phyloP scores from a whole-genome alignment of 2,329 filamentous ascomycete species.

The Bipolaris gigantea region DNA sequence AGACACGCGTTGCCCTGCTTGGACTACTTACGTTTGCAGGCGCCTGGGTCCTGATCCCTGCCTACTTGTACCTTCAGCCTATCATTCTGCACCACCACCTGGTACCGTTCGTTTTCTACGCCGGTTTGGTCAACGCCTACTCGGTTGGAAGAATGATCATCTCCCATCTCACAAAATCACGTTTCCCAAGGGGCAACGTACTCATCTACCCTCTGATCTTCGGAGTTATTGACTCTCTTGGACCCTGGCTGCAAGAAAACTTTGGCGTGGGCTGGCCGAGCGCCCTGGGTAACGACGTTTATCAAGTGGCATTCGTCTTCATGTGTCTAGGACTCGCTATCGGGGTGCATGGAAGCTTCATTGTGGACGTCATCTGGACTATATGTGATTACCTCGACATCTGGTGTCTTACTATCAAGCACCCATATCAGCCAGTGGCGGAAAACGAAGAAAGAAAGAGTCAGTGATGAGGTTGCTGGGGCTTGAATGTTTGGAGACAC shows the following conservation, averaged over 20 bases:
- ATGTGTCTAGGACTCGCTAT: constrained; percentile 79
- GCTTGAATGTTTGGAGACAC: background rate
- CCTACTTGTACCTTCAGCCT: constrained; percentile 84
- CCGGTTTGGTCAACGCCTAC: constrained; percentile 90
- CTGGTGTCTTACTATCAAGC: constrained; percentile 97
- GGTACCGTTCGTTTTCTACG: constrained; percentile 86
- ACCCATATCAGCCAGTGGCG: constrained; percentile 59
- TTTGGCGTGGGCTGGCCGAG: constrained; percentile 52
- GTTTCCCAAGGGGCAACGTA: constrained; percentile 90
- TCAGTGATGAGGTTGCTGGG: constrained; percentile 10
- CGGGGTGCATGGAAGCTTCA: constrained; percentile 96
- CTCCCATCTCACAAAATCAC: constrained; percentile 83
- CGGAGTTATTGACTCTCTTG: constrained; percentile 79
- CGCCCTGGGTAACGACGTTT: constrained; percentile 62
- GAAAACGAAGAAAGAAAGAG: constrained; percentile 34
- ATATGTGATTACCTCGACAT: constrained; percentile 99
- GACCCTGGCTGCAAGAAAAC: constrained; percentile 62
- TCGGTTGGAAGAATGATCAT: constrained; percentile 95
- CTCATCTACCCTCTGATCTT: constrained; percentile 75
- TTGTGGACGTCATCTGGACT: constrained; percentile 93
- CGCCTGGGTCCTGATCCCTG: constrained; percentile 74
- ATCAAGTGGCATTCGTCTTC: constrained; percentile 91
- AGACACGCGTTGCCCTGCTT: constrained; percentile 72
- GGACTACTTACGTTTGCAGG: constrained; percentile 80
- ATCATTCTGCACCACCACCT: constrained; percentile 79